Base-by-base conservation (phyloP, 176 grass and related monocot genomes). In the Luzula sylvatica region DNA sequence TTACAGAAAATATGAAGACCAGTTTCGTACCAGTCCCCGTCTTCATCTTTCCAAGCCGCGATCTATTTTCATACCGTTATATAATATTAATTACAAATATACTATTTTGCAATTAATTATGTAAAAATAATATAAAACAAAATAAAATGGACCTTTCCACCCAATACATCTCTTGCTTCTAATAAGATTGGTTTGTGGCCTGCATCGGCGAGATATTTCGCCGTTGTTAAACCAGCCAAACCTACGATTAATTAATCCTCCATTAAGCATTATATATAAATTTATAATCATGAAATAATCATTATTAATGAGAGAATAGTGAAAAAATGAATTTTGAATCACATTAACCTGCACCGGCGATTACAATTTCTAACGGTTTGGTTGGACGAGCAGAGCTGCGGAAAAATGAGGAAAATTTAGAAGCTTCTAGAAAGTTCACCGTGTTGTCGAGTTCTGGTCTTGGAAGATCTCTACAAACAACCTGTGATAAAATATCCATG, bases 1-100 rank as follows among this genome's bases (percentile, higher is more conserved):
- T 89, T 68, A 98, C 92, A 98, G 67, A 86, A 94, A 65, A 86
- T 98, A 76, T 98, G 92, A 68, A 98, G 92, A 11, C 85, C 92
- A 7, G 92, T 98, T 52, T 98, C 81, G 14, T 98, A 98, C 85
- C 85, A 98, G 65, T 98, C 92, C 52, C 92, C 92, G 68, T 98
- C 85, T 44, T 74, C 72, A 78, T 98, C 92, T 67, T 90, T 90
- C 92, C 92, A 98, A 65, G 92, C 92, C 38, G 92, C 92, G 56
- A 98, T 0, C 92, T 90, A 26, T 53, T 59, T 12, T 47, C 69
- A 49, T 59, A 56, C 41, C 3, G 38, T 46, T 15, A 48, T 14
- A 5, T 58, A 38, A 53, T 5, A 58, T 42, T 52, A 21, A 64
- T 21, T 14, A 26, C 30, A 54, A 28, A 73, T 40, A 58, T 55